phyloP scores from a whole-genome alignment of 2,329 filamentous ascomycete genomes.

The Penicillium sp. region DNA sequence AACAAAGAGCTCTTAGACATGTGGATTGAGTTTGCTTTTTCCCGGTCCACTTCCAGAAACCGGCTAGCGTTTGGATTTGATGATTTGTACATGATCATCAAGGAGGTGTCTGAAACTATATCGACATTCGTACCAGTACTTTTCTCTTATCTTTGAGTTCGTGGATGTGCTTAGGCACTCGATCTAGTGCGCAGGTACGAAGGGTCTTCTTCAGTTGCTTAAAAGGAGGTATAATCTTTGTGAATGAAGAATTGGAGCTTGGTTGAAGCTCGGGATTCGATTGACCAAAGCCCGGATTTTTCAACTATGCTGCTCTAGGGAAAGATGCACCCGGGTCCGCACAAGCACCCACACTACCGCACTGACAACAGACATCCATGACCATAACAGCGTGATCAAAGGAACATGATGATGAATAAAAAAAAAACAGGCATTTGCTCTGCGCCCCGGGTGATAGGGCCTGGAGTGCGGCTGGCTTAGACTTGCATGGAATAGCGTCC shows the following conservation, averaged over 20 bases:
- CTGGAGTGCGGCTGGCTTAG: background rate
- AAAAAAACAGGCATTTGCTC: background rate
- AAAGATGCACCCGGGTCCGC: background rate
- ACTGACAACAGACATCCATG: background rate
- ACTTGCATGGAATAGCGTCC: background rate
- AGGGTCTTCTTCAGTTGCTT: background rate
- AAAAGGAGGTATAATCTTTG: background rate
- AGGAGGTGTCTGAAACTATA: background rate
- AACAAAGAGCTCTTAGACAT: background rate
- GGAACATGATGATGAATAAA: background rate
- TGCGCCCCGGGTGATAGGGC: background rate
- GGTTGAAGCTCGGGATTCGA: background rate
- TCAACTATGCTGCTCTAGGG: background rate
- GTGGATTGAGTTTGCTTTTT: too few species aligned
- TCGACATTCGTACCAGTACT: background rate
- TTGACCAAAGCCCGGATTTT: background rate
- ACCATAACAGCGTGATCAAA: background rate
- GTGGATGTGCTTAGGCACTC: background rate
- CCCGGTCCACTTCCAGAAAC: too few species aligned
- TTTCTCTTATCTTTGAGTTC: background rate
- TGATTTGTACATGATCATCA: background rate
- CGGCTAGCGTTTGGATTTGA: background rate
- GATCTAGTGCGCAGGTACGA: background rate
- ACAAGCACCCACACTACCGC: background rate
- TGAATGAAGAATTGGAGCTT: background rate